These are phyloP conservation scores for Penicillium coffeae DNA, from an alignment of 495 filamentous ascomycete genomes.

Conservation along the genomic window DNA sequence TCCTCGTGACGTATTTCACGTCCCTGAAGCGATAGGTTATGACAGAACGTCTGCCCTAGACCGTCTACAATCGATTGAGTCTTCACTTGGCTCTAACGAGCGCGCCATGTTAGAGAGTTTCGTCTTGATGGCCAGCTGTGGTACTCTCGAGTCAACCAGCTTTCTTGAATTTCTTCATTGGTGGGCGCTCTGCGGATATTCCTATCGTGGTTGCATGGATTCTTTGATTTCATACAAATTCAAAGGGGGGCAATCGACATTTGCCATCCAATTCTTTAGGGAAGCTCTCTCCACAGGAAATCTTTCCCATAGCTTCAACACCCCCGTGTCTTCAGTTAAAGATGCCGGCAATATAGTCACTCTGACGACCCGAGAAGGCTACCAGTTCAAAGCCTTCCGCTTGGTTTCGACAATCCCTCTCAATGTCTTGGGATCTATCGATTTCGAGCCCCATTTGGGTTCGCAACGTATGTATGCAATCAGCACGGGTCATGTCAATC, in stretches of 20 bases:
- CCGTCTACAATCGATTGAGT: slow-evolving; percentile 17
- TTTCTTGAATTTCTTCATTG: slow-evolving; percentile 26
- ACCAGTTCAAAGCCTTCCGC: slow-evolving; percentile 8
- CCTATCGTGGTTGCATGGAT: slow-evolving; percentile 15
- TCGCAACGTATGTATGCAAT: slow-evolving; percentile 13
- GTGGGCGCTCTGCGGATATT: slow-evolving; percentile 20
- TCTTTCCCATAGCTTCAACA: slow-evolving; percentile 22
- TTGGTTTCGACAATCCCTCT: slow-evolving; percentile 29
- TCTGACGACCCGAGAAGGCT: slow-evolving; percentile 12
- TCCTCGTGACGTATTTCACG: slow-evolving; percentile 15
- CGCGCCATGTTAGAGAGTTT: slow-evolving; percentile 13
- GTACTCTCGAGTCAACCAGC: slow-evolving; percentile 20
- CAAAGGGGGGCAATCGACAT: slow-evolving; percentile 22
- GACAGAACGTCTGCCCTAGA: slow-evolving; percentile 19
- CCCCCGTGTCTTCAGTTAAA: slow-evolving; percentile 16
- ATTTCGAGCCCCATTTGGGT: slow-evolving; percentile 23
- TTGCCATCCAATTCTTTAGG: slow-evolving; percentile 24
- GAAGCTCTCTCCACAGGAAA: slow-evolving; percentile 14
- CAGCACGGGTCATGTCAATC: slow-evolving; percentile 24
- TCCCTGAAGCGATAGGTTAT: slow-evolving; percentile 13
- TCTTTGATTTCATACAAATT: slow-evolving; percentile 21
- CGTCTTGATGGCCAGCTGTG: slow-evolving; percentile 17
- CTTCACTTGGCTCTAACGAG: slow-evolving; percentile 16
- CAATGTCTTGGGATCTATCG: slow-evolving; percentile 22
- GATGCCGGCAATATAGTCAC: slow-evolving; percentile 12